A percentile compares a stretch with the other conserved stretches of the same genome.
These are phyloP conservation scores for Zygoascus tannicola DNA, from an alignment of 805 yeast species.

Conservation along the genomic window DNA sequence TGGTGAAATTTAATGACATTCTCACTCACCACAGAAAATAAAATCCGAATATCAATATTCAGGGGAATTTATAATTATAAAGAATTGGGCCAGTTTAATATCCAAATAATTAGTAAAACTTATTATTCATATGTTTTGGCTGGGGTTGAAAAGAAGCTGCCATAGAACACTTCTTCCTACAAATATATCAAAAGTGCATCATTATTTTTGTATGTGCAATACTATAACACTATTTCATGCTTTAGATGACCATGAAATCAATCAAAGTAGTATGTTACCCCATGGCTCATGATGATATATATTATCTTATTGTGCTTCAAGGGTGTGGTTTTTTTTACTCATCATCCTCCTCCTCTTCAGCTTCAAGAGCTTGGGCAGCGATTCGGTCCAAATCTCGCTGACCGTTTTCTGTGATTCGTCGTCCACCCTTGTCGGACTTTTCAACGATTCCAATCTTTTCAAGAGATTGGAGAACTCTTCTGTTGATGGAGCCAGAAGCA, in stretches of 20 bases:
- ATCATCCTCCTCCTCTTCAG: conserved; percentile 51
- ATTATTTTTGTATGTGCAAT: not conserved
- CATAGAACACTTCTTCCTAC: too few species aligned
- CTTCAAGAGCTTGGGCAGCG: conserved; percentile 97
- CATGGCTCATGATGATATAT: not conserved
- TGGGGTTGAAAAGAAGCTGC: too few species aligned
- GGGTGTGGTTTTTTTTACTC: conserved; percentile 2
- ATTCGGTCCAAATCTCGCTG: conserved; percentile 99
- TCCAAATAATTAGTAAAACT: too few species aligned
- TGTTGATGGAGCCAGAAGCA: conserved; percentile 99
- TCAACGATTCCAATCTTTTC: conserved; percentile 97
- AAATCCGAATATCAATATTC: too few species aligned
- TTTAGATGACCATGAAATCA: not conserved
- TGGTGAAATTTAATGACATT: too few species aligned
- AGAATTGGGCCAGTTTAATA: too few species aligned
- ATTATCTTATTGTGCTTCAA: too few species aligned
- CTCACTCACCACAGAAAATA: too few species aligned
- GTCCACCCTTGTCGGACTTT: conserved; percentile 96
- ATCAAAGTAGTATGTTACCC: not conserved
- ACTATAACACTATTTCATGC: not conserved
- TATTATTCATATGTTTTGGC: too few species aligned
- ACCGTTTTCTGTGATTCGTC: conserved; percentile 98
- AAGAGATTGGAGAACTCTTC: conserved; percentile 95
- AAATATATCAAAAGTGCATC: not conserved
- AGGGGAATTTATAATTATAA: too few species aligned